Evolutionary conservation across 805 yeast species (phyloP), one percentile per base, ranked within the genome.

Genomic region (Yarrowia hollandica): DNA sequence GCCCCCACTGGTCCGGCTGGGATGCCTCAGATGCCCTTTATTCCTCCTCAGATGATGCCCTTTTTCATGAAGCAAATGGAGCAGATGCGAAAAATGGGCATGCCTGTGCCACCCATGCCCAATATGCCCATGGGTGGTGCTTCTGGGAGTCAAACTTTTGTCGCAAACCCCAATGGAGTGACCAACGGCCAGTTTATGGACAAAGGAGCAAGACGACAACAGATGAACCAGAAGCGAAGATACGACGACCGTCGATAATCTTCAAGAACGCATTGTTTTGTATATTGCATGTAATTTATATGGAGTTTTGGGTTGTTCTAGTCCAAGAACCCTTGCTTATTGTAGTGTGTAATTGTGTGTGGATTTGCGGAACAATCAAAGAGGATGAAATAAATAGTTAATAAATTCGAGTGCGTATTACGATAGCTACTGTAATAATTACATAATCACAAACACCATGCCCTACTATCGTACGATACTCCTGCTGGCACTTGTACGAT

Each of bases 51-150:
- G 38, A 34, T 59, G 54, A 60, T 60, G 64, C 61, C 62, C 1
- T 33, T 57, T 25, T 38, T 39, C 35, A 41, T 57, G 46, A 34
- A 50, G 23, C 61, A 60, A 44, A 46, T 34, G 63, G 46, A 46
- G 37, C 41, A 42, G 25, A 60, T 56, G 34, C 42, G 34, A 11
- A 59, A 60, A 54, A 61, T 62, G 35, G 62, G 64, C 14, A 60
- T 61, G 64, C 61, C 64, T 23, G 60, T 63, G 60, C 66, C 66
- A 14, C 42, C 55, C 16, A 67, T 67, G 69, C 66, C 65, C 15
- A 61, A 61, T 64, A 59, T 54, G 61, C 63, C 63, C n/a, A 30
- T 18, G 30, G 48, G 44, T 34, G 59, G 42, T 8, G 54, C 38
- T 21, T 10, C 54, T 30, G 54, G 54, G 2, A 21, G 37, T 21